Conservation (phyloP, 768 basidiomycete species). For the Collybia sp. region DNA sequence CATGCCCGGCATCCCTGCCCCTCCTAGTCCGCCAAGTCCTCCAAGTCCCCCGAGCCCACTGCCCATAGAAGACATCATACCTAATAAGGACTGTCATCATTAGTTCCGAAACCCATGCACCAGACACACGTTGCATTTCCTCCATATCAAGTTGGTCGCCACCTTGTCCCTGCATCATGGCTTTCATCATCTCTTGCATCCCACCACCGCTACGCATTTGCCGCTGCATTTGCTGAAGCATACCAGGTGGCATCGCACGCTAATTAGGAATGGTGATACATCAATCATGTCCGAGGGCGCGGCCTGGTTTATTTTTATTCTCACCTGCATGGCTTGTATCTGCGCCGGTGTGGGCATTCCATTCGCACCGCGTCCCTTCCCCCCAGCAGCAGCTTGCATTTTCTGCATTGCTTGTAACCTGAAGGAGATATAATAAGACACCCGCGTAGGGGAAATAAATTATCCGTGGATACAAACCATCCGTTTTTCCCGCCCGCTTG, state of each 20-base stretch:
- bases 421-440: constrained; percentile 2
- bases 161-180: constrained; percentile 94
- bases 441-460: background rate
- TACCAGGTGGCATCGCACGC: constrained; percentile 92
- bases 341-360: constrained; percentile 92
- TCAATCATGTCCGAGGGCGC: background rate
- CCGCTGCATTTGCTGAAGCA: constrained; percentile 90
- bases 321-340: constrained; percentile 89
- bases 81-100: constrained; percentile 25
- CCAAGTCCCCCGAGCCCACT: constrained; percentile 55
- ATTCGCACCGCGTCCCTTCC: constrained; percentile 80
- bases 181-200: constrained; percentile 97
- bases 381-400: constrained; percentile 83
- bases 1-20: constrained; percentile 60
- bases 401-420: constrained; percentile 90
- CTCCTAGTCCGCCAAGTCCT: constrained; percentile 57
- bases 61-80: constrained; percentile 89
- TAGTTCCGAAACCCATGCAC: background rate
- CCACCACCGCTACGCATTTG: constrained; percentile 79
- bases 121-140: constrained; percentile 79
- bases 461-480: constrained; percentile 46
- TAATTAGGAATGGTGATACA: constrained; percentile 20
- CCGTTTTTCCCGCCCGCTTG: constrained; percentile 97
- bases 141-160: constrained; percentile 91
- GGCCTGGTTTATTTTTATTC: constrained; percentile 15